Conservation (phyloP, 805 yeast genomes). For the Sugiyamaella boreocaroliniensis region DNA sequence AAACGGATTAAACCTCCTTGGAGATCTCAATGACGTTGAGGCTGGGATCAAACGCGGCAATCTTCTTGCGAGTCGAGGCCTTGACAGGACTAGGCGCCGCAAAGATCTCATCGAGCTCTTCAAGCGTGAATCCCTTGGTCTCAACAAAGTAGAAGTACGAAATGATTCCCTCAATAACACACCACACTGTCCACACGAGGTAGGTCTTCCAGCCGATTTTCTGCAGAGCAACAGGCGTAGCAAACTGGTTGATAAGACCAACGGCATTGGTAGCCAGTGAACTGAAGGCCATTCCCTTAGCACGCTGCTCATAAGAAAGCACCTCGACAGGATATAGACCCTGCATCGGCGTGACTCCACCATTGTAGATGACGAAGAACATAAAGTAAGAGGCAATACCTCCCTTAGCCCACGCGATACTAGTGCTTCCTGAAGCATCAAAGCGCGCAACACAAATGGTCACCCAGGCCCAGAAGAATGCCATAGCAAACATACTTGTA, state of each 20-base stretch:
- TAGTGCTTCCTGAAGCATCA: slow-evolving; percentile 20
- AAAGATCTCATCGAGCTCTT: slow-evolving; percentile 65
- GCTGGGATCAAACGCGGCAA: slow-evolving; percentile 3
- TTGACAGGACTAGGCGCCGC: slow-evolving; percentile 13
- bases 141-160: slow-evolving; percentile 66
- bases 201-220: slow-evolving; percentile 31
- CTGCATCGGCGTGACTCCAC: slow-evolving; percentile 34
- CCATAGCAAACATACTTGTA: slow-evolving; percentile 19
- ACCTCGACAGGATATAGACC: slow-evolving; percentile 32
- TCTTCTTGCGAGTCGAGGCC: slow-evolving; percentile 11
- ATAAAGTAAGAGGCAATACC: slow-evolving; percentile 16
- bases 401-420: slow-evolving; percentile 21
- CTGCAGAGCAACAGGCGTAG: slow-evolving; percentile 28
- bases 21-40: slow-evolving; percentile 4
- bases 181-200: slow-evolving; percentile 31
- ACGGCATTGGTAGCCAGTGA: slow-evolving; percentile 28
- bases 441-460: slow-evolving; percentile 24
- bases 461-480: slow-evolving; percentile 33
- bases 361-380: slow-evolving; percentile 13
- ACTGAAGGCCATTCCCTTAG: slow-evolving; percentile 27
- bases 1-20: neutral
- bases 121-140: slow-evolving; percentile 72
- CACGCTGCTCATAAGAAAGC: slow-evolving; percentile 28
- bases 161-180: slow-evolving; percentile 29
- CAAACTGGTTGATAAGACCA: slow-evolving; percentile 25